Conservation (phyloP, 306 rosid species). For the Erythrophleum fordii region DNA sequence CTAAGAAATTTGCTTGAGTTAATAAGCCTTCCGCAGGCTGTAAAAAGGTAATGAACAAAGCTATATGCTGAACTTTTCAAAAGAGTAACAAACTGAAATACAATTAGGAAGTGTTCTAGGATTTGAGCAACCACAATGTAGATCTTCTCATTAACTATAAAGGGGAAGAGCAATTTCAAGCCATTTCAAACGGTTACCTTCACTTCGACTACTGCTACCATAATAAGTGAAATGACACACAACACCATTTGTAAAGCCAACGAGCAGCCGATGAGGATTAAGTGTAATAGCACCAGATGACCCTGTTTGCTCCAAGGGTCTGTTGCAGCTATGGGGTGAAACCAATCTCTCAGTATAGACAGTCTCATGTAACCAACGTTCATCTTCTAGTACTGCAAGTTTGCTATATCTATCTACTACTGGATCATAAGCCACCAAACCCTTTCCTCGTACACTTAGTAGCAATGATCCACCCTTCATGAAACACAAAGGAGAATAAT, state of each 20-base stretch:
- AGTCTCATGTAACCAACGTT: slow-evolving; percentile 50
- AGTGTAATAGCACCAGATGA: neutral
- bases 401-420: slow-evolving; percentile 9
- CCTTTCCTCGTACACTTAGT: slow-evolving; percentile 44
- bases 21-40: slow-evolving; percentile 67
- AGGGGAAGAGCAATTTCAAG: neutral
- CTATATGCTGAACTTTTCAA: too few species aligned
- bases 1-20: slow-evolving; percentile 59
- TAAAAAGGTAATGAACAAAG: neutral
- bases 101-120: neutral
- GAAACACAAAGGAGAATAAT: slow-evolving; percentile 47
- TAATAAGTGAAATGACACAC: slow-evolving; percentile 19
- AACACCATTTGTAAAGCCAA: slow-evolving; percentile 24
- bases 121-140: neutral
- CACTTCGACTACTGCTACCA: neutral
- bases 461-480: slow-evolving; percentile 42
- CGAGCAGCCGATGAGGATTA: slow-evolving; percentile 26
- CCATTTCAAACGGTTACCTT: neutral
- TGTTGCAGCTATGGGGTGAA: slow-evolving; percentile 35
- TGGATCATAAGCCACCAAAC: slow-evolving; percentile 41
- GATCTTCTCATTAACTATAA: too few species aligned
- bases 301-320: neutral
- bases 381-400: slow-evolving; percentile 28
- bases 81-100: too few species aligned
- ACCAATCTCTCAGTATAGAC: slow-evolving; percentile 49